Base-by-base conservation (phyloP, 257 asterid genomes). In the Capsicum chinense region DNA sequence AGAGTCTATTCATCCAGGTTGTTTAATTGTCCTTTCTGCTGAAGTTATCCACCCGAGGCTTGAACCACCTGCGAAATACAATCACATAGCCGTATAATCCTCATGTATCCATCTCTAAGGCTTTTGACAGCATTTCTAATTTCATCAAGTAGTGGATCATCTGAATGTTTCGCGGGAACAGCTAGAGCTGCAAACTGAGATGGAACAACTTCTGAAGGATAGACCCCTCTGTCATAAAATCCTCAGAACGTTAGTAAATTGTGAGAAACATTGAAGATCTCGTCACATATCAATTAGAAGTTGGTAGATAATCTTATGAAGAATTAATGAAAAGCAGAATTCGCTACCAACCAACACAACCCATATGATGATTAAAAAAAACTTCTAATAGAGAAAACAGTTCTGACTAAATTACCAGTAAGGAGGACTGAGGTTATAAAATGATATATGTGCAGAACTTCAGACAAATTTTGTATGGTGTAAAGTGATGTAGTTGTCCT, bases 191-290 rank as follows among this genome's bases (percentile, higher is more conserved):
- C 82, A 63, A 88, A 68, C 85, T 88, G 89, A 42, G 87, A 86
- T 56, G 97, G 98, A 85, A 93, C 82, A 85, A 88, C 76, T 68
- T 93, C 97, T 10, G 92, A 92, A 44, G 99, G 98, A 83, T 95
- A 95, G 78, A 94, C 80, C 44, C 98, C 98, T 12, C 98, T 95
- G 92, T 89, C 64, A 86, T 13, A 68, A 88, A 89, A 86, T 59
- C 85, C 84, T 56, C 44, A 69, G 82, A 80, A 84, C 59, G 81
- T 79, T 69, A 56, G 74, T 48, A 74, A 63, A 8, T 47, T 13
- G 70, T 5, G 81, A 42, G 74, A 76, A 17, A 16, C 7, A 5
- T 14, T 15, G 64, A 78, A 78, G 64, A 78, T 54, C 50, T 26
- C 14, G 62, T 26, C 81, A 76, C 63, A 26, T 74, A 50, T 48